Evolutionary conservation across 371 early-diverging fungal genomes (phyloP), one percentile per base, ranked within the genome.

Genomic region (Rhizopus delemar): DNA sequence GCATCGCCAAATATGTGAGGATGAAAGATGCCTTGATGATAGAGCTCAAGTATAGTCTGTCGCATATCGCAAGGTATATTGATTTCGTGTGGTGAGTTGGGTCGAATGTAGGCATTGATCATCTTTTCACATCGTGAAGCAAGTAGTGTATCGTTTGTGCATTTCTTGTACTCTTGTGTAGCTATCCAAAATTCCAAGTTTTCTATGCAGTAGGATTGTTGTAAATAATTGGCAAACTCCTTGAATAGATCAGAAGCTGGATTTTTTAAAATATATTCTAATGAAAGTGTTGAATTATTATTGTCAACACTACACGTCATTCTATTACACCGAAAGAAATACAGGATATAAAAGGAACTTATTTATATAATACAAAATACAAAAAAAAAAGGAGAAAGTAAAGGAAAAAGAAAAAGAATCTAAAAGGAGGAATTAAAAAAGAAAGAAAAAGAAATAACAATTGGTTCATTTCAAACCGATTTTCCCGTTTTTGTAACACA

Each of bases 11-110:
- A 79, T 7, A 79, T 32, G 22, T 56, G 54, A 28, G 67, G 67
- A 41, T 72, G 69, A 34, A 57, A 68, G 13, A 69, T 54, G 16
- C 63, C 49, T 3, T 50, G 50, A 22, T 55, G 41, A 34, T 71
- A 68, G 13, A 59, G 53, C n/a, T 70, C 62, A 28, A 79, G 56
- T 33, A 79, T 79, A 2, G 62, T 22, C 35, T 73, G 68, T 46
- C 80, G 63, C 69, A 79, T 79, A 32, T 76, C 77, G 46, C 77
- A 79, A 15, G 77, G 80, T 39, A 79, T 79, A 49, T 79, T 79
- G 59, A 79, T 79, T 53, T 79, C 80, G 56, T 73, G 73, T n/a
- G 74, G 65, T 22, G 80, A 70, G 46, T 76, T 79, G 32, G 80
- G 69, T 31, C 61, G 69, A 28, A 79, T 68, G 49, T 73, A 68